Percentiles rank a stretch among this genome's conserved stretches.
These are phyloP conservation scores for Suhomyces terraborum DNA, from an alignment of 1,139 yeast genomes.

Conservation along the genomic window DNA sequence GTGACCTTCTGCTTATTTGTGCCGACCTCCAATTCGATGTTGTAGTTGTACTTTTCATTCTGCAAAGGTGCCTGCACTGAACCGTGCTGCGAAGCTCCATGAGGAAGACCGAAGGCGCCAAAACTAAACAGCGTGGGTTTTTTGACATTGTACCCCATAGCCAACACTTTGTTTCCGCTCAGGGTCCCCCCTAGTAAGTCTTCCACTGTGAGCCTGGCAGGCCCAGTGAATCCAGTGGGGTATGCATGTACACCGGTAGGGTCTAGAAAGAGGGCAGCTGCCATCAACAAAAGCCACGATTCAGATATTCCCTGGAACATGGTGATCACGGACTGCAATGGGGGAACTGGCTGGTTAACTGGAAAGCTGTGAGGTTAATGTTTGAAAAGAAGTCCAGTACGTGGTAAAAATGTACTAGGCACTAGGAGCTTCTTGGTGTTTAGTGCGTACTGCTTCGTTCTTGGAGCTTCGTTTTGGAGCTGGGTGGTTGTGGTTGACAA, in stretches of 20 bases:
- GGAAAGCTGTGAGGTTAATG: no score
- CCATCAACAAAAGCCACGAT: not conserved
- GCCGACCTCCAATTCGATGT: conserved; percentile 14
- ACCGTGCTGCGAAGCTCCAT: not conserved
- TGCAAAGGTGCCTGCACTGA: not conserved
- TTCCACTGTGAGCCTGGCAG: not conserved
- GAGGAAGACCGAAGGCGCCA: not conserved
- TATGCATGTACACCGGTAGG: not conserved
- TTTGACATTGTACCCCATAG: conserved; percentile 2
- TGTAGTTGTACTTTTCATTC: conserved; percentile 5
- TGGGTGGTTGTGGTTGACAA: not conserved
- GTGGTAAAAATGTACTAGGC: no score
- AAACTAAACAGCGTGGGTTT: not conserved
- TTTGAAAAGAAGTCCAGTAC: no score
- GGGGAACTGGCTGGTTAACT: no score
- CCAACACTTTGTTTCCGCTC: not conserved
- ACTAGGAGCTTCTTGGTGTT: no score
- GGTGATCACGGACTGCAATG: no score
- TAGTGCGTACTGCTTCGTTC: no score
- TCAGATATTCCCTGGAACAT: not conserved
- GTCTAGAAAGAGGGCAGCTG: not conserved
- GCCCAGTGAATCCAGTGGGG: not conserved
- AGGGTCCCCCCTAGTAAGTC: not conserved
- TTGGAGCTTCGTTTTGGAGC: no score
- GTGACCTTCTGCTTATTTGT: conserved; percentile 14